Evolutionary conservation across 2,329 filamentous ascomycete species (phyloP).

Genomic region (Phialophora chinensis): DNA sequence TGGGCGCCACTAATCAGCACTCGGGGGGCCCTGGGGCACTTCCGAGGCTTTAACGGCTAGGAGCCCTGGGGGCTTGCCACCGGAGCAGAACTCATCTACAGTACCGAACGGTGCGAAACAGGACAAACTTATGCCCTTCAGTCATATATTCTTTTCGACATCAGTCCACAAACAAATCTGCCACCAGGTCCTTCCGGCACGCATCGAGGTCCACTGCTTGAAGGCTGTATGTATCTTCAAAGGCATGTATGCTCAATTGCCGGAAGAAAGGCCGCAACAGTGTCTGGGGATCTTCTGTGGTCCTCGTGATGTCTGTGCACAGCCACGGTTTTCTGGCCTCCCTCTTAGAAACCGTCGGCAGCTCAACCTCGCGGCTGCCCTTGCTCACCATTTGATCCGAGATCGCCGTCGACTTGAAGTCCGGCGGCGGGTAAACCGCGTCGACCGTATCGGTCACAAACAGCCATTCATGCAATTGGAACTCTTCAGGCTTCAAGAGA

Average conservation of each 20-base stretch:
- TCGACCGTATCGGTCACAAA: conserved; percentile 98
- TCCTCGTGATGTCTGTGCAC: conserved; percentile 56
- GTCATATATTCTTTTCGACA: neutral
- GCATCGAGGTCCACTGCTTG: conserved; percentile 68
- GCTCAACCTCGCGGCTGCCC: conserved; percentile 31
- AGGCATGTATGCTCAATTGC: conserved; percentile 88
- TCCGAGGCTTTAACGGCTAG: neutral
- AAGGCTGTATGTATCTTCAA: conserved; percentile 92
- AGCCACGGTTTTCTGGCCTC: conserved; percentile 51
- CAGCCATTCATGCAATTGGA: conserved; percentile 97
- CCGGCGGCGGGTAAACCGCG: conserved; percentile 80
- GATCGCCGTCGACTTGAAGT: conserved; percentile 73
- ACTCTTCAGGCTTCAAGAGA: conserved; percentile 87
- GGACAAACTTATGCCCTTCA: neutral
- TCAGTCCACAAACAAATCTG: conserved; percentile 77
- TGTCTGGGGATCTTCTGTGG: conserved; percentile 71
- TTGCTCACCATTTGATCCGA: conserved; percentile 61
- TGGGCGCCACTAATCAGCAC: neutral
- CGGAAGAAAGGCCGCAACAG: conserved; percentile 87
- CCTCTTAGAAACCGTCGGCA: conserved; percentile 30
- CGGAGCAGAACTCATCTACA: neutral
- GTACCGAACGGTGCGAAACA: neutral
- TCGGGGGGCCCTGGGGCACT: neutral
- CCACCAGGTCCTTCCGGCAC: conserved; percentile 69
- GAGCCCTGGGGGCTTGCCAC: no score